These are phyloP conservation scores for Jackrogersella multiformis DNA, from an alignment of 495 filamentous ascomycete species.

Conservation along the genomic window DNA sequence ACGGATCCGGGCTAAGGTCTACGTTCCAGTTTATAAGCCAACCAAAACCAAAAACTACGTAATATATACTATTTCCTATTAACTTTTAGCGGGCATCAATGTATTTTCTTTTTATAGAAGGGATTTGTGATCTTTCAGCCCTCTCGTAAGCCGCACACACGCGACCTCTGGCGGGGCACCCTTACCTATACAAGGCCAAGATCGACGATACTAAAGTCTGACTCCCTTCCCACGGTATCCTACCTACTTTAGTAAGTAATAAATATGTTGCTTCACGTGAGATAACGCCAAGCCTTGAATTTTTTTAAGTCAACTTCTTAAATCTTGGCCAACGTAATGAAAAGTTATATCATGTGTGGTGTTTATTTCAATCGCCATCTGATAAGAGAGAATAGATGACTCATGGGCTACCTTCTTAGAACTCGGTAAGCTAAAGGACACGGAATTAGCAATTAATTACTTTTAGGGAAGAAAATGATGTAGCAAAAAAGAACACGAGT, in stretches of 20 bases:
- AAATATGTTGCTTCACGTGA: too few relatives aligned
- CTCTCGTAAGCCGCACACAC: not conserved
- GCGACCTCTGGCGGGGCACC: not conserved
- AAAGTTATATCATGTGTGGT: too few relatives aligned
- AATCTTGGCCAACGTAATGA: not conserved
- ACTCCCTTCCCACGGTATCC: too few relatives aligned
- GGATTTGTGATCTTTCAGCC: not conserved
- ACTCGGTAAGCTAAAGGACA: not conserved
- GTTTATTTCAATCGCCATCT: too few relatives aligned
- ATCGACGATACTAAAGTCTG: too few relatives aligned
- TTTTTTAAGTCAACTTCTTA: too few relatives aligned
- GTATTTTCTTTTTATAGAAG: too few relatives aligned
- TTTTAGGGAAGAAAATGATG: too few relatives aligned
- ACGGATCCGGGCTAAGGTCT: slow-evolving; percentile 24
- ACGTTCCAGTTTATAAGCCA: not conserved
- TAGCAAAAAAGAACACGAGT: not conserved
- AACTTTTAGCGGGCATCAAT: not conserved
- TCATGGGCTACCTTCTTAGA: too few relatives aligned
- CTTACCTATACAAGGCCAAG: not conserved
- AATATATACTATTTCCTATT: not conserved
- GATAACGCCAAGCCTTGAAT: too few relatives aligned
- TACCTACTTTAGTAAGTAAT: too few relatives aligned
- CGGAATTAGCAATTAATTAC: not conserved
- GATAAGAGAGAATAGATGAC: too few relatives aligned
- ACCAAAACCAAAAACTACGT: not conserved